These are phyloP conservation scores for Chlorokybus atmophyticus DNA, from an alignment of 139 green algal species.

Conservation along the genomic window DNA sequence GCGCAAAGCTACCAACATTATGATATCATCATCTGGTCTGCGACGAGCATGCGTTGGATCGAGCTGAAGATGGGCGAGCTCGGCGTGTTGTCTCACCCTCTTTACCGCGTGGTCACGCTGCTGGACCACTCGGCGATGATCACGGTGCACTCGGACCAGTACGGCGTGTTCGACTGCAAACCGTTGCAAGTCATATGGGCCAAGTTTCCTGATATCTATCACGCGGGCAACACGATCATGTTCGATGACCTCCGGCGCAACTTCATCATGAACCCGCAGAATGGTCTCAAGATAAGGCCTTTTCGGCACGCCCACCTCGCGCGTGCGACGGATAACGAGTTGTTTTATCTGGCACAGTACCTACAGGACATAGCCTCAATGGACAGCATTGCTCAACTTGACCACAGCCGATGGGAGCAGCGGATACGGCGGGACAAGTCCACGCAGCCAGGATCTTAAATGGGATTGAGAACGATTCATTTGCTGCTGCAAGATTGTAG, in stretches of 20 bases:
- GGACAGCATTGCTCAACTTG: constrained; percentile 42
- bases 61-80: constrained; percentile 88
- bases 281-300: constrained; percentile 76
- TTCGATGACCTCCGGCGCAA: constrained; percentile 88
- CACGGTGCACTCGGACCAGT: constrained; percentile 50
- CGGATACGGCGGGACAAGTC: constrained; percentile 25
- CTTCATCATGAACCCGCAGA: constrained; percentile 86
- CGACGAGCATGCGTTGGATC: constrained; percentile 75
- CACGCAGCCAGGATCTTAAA: too few relatives aligned
- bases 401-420: constrained; percentile 58
- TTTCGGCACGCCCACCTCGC: constrained; percentile 64
- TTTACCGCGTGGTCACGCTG: constrained; percentile 65
- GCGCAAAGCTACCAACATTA: constrained; percentile 53
- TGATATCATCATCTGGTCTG: constrained; percentile 81
- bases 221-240: constrained; percentile 81
- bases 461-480: too few relatives aligned
- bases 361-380: constrained; percentile 53
- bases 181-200: constrained; percentile 71
- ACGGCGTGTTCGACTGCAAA: constrained; percentile 84
- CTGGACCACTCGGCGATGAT: constrained; percentile 83
- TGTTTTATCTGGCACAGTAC: constrained; percentile 67
- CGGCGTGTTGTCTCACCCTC: constrained; percentile 53
- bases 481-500: too few relatives aligned
- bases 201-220: constrained; percentile 40
- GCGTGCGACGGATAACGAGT: constrained; percentile 65